These are phyloP conservation scores for Lotmaria passim DNA, from an alignment of 208 protist species.

Conservation along the genomic window DNA sequence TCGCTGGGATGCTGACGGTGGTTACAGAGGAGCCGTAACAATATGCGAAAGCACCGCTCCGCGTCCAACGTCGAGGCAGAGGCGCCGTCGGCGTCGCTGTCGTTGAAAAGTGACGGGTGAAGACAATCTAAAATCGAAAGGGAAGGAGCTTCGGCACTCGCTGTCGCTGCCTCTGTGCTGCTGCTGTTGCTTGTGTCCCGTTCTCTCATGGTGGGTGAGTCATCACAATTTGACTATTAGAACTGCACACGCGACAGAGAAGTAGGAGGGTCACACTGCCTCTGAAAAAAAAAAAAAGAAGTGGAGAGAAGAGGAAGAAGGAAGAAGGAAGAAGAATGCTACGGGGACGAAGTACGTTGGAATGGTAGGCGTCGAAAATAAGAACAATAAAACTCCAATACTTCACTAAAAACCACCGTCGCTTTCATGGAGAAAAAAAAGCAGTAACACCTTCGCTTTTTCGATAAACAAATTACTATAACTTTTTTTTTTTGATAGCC, in stretches of 20 bases:
- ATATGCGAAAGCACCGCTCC: slow-evolving; percentile 7
- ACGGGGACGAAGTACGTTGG: no score
- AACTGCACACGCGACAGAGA: no score
- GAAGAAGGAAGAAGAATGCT: no score
- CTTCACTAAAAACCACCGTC: no score
- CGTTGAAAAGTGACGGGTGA: slow-evolving; percentile 6
- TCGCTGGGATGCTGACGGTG: slow-evolving; percentile 6
- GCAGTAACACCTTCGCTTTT: no score
- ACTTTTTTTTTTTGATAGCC: no score
- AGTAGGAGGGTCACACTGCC: background rate
- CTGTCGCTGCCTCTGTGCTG: background rate
- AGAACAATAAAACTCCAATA: no score
- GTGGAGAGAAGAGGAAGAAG: background rate
- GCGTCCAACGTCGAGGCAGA: background rate
- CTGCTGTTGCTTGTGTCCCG: background rate
- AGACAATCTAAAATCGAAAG: slow-evolving; percentile 3
- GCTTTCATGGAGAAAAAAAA: no score
- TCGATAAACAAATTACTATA: no score
- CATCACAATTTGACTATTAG: no score
- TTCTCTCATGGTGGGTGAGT: background rate
- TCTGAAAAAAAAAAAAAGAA: slow-evolving; percentile 1
- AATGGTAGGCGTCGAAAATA: no score
- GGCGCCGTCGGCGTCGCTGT: background rate
- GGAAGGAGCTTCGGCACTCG: background rate
- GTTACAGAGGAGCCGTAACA: slow-evolving; percentile 27